Base-by-base conservation (phyloP, 495 filamentous ascomycete genomes). In the Penicillium atrosanguineum region DNA sequence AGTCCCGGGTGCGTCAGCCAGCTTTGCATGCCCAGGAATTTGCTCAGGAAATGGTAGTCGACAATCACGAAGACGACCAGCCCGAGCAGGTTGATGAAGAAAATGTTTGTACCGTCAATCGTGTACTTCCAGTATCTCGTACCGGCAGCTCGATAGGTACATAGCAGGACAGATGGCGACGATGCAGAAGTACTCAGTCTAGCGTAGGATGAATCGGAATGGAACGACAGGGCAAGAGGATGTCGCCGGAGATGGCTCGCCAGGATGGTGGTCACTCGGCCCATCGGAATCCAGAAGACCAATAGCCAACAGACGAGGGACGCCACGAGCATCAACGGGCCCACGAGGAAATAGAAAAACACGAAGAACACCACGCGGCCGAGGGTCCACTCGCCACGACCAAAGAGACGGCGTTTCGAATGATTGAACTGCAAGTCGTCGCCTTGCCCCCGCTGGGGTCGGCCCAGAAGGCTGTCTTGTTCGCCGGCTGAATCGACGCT, bases 61-160 rank as follows among this genome's bases (percentile, higher is more conserved):
- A 93, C 85, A 56, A 97, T 93, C 62, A 89, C 89, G 61, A 99
- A 96, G 16, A 88, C 70, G 40, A 97, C 93, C 29, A 99, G 80
- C 19, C 81, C 85, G 70, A 97, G 88, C 41, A 99, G 79, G 64
- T 99, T 99, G 75, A 99, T 95, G 62, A 99, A 83, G 72, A 97
- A 97, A 63, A 99, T 93, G 72, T 99, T 99, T 42, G 95, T 97
- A 48, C 94, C 94, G 61, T 97, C 94, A 53, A 99, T 79, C 14
- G 94, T 99, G 69, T 99, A 99, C 68, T 97, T 99, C 91, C 95
- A 99, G 73, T 99, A 99, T 69, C 93, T 91, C 43, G 85, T 72
- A 19, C 94, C 94, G 14, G 92, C 93, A 26, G 93, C 94, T 54
- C 95, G 89, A 70, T 99, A 97, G 12, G 95, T 97, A 79, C 94